phyloP scores from a whole-genome alignment of 2,329 filamentous ascomycete genomes.

The Apiospora pterosperma region DNA sequence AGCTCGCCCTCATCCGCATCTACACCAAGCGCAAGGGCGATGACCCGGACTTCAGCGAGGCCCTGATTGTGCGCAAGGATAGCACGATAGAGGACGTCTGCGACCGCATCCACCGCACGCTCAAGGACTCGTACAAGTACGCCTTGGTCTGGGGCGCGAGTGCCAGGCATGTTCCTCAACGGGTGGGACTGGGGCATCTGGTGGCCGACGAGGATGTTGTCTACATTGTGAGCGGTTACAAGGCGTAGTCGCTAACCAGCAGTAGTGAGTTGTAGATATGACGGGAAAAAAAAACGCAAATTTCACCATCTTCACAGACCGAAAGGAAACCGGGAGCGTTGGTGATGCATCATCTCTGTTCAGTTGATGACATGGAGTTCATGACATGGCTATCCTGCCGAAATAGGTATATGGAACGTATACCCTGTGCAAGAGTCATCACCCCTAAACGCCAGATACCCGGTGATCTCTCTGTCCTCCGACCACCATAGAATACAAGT shows the following conservation, averaged over 20 bases:
- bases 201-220: slow-evolving; percentile 71
- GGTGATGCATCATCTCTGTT: background rate
- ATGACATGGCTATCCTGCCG: background rate
- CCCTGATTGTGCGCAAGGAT: slow-evolving; percentile 84
- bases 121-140: slow-evolving; percentile 99
- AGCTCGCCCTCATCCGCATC: slow-evolving; percentile 82
- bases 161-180: slow-evolving; percentile 89
- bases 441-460: background rate
- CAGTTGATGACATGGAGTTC: background rate
- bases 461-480: background rate
- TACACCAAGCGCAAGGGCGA: slow-evolving; percentile 96
- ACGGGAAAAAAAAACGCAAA: background rate
- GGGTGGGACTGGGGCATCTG: slow-evolving; percentile 79
- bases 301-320: background rate
- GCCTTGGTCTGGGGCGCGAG: slow-evolving; percentile 97
- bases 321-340: background rate
- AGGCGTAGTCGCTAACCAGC: slow-evolving; percentile 39
- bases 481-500: slow-evolving; percentile 1
- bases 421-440: background rate
- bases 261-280: background rate
- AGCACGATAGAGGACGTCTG: slow-evolving; percentile 96
- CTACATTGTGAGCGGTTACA: slow-evolving; percentile 63
- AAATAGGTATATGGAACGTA: background rate
- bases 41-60: slow-evolving; percentile 86
- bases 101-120: slow-evolving; percentile 85